phyloP scores from a whole-genome alignment of 2,329 filamentous ascomycete genomes.

The Aspergillus pseudotamarii region DNA sequence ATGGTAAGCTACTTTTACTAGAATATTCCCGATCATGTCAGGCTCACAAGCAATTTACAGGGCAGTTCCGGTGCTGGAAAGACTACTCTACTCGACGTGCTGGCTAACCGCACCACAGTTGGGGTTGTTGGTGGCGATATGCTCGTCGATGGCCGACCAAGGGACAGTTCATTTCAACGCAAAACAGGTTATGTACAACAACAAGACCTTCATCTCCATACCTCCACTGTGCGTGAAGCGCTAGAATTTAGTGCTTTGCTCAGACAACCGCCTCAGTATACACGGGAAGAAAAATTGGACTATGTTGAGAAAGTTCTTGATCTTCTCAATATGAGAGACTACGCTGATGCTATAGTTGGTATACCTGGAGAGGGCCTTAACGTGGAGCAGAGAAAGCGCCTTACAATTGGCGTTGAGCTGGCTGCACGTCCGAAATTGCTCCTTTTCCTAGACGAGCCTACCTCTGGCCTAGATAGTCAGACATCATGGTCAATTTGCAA shows the following conservation, averaged over 20 bases:
- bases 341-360: slow-evolving; percentile 86
- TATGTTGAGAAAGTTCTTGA: slow-evolving; percentile 78
- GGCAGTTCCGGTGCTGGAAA: slow-evolving; percentile 64
- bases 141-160: slow-evolving; percentile 62
- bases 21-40: background rate
- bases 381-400: slow-evolving; percentile 65
- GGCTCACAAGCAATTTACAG: background rate
- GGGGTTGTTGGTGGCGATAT: slow-evolving; percentile 67
- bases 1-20: slow-evolving; percentile 44
- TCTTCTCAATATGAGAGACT: slow-evolving; percentile 83
- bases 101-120: slow-evolving; percentile 60
- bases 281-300: slow-evolving; percentile 72
- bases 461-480: slow-evolving; percentile 84
- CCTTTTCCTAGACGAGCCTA: slow-evolving; percentile 88
- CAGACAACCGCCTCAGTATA: slow-evolving; percentile 73
- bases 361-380: slow-evolving; percentile 74
- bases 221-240: slow-evolving; percentile 82
- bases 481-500: slow-evolving; percentile 87
- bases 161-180: slow-evolving; percentile 57
- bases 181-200: slow-evolving; percentile 70
- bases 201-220: slow-evolving; percentile 76
- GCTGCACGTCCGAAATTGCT: slow-evolving; percentile 86
- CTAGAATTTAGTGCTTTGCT: slow-evolving; percentile 81
- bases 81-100: slow-evolving; percentile 60
- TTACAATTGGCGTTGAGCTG: slow-evolving; percentile 92